Base-by-base conservation (phyloP, 1,284 basidiomycete species). In the Ceratobasidium papillatum region DNA sequence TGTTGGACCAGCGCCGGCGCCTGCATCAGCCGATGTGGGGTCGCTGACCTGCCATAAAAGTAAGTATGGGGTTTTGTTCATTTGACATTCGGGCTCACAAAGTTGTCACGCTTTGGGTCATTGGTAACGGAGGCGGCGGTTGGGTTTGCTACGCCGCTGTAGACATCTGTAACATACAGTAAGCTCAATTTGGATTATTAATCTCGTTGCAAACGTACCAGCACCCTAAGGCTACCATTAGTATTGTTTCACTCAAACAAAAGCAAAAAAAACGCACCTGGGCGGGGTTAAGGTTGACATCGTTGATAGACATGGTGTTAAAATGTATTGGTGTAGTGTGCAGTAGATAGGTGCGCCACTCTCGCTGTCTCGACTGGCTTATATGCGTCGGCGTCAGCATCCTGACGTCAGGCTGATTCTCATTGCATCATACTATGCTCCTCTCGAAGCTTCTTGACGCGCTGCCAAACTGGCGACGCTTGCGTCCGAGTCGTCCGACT, bases 1-100 rank as follows among this genome's bases (percentile, higher is more conserved):
- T 34, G 38, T 71, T 27, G 74, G 68, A n/a, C 75, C 75, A 17
- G 76, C 75, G 0, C 76, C 76, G 4, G 76, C 76, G 41, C 76
- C 75, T 19, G 62, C 63, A 11, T 77, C 75, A 0, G 51, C 51
- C 7, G 63, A 47, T 12, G 76, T 74, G 12, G 76, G 74, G 38
- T 75, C 74, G 8, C 36, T 47, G 4, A 77, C 71, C 75, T 74
- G 30, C 12, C 27, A 32, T 32, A 32, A 30, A 22, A n/a, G 19
- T 19, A 52, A 32, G 14, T 9, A 32, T 32, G 27, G 34, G 1
- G 36, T 3, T 9, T 17, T 17, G 32, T 17, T 8, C 7, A 30
- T 17, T 30, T 8, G 34, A 49, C 7, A 25, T 22, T 9, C 2
- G 7, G 14, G 56, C 68, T 19, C 32, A 66, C 76, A 68, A 77